Evolutionary conservation across 2,329 filamentous ascomycete genomes (phyloP).

Genomic region (Colletotrichum sojae): DNA sequence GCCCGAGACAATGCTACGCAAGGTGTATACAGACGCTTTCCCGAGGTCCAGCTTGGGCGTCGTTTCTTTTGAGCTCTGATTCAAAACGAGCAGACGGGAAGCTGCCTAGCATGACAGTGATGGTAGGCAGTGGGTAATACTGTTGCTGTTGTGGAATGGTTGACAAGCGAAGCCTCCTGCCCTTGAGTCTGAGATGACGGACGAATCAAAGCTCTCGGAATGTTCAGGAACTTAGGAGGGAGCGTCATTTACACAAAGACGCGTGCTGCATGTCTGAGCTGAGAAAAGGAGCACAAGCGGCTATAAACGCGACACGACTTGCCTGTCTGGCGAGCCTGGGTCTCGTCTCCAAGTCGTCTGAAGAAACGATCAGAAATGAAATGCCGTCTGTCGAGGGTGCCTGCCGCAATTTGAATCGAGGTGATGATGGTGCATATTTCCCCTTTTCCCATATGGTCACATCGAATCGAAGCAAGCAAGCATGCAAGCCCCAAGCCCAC

Average conservation of each 20-base stretch:
- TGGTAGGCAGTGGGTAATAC: neutral
- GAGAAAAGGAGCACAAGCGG: neutral
- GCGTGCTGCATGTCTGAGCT: constrained; percentile 22
- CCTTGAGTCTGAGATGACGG: neutral
- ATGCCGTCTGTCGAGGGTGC: constrained; percentile 1
- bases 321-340: neutral
- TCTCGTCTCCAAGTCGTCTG: neutral
- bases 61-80: neutral
- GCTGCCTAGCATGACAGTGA: neutral
- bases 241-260: constrained; percentile 14
- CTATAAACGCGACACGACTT: constrained; percentile 6
- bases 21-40: constrained; percentile 1
- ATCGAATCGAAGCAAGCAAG: neutral
- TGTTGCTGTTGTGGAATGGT: constrained; percentile 24
- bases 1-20: constrained; percentile 8
- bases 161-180: constrained; percentile 3
- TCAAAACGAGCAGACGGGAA: neutral
- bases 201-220: neutral
- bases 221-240: neutral
- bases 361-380: neutral
- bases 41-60: neutral
- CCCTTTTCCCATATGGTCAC: constrained; percentile 1
- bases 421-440: constrained; percentile 14
- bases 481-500: neutral
- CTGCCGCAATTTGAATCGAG: constrained; percentile 2